Conservation (phyloP, 257 asterid genomes). For the Verbascum thapsus region DNA sequence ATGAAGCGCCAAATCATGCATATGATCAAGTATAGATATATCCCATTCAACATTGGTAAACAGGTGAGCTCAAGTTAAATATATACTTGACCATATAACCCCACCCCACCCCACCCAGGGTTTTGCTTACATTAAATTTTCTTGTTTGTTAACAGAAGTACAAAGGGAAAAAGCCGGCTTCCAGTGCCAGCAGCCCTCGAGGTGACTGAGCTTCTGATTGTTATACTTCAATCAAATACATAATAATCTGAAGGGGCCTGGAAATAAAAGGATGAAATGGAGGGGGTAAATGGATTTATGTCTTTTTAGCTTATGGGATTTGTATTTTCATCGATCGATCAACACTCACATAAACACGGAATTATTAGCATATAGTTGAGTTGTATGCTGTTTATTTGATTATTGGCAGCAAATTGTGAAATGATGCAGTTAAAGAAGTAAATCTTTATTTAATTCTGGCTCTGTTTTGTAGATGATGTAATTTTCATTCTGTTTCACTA, state of each 20-base stretch:
- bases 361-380: slow-evolving; percentile 39
- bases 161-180: slow-evolving; percentile 59
- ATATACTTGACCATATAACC: not conserved
- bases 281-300: slow-evolving; percentile 30
- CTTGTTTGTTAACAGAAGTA: slow-evolving; percentile 60
- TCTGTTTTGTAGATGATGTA: not conserved
- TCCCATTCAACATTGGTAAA: slow-evolving; percentile 83
- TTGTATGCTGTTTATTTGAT: slow-evolving; percentile 35
- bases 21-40: slow-evolving; percentile 85
- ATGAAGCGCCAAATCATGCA: slow-evolving; percentile 94
- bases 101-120: no score
- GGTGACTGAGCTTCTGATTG: slow-evolving; percentile 51
- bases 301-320: slow-evolving; percentile 38
- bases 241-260: slow-evolving; percentile 16
- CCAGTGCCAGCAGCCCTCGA: slow-evolving; percentile 60
- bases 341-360: slow-evolving; percentile 22
- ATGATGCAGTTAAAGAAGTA: slow-evolving; percentile 32
- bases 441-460: slow-evolving; percentile 24
- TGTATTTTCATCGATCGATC: slow-evolving; percentile 45
- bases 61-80: slow-evolving; percentile 52
- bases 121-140: slow-evolving; percentile 3
- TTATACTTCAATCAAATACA: slow-evolving; percentile 15
- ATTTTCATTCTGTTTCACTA: not conserved
- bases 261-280: slow-evolving; percentile 24
- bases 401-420: slow-evolving; percentile 40